These are phyloP conservation scores for Elsinoe necatrix DNA, from an alignment of 2,329 filamentous ascomycete species.

Conservation along the genomic window DNA sequence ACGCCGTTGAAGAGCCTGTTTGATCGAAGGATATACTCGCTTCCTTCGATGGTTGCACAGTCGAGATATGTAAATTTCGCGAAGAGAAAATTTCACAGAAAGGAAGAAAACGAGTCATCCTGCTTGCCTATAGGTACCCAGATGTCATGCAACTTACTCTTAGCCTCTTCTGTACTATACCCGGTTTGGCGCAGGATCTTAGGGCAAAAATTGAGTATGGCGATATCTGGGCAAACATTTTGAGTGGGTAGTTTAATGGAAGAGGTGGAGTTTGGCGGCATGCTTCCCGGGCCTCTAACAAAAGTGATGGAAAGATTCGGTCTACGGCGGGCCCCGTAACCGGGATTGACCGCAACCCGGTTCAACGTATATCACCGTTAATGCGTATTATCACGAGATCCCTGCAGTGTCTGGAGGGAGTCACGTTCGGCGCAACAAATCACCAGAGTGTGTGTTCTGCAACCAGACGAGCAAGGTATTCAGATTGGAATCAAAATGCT, in stretches of 20 bases:
- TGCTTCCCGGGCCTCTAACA: background rate
- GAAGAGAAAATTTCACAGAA: background rate
- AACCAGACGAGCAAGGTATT: too few relatives aligned
- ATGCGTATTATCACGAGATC: background rate
- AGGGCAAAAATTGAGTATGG: constrained; percentile 7
- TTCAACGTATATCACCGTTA: background rate
- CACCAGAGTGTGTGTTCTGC: too few relatives aligned
- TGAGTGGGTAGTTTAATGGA: background rate
- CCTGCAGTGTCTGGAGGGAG: background rate
- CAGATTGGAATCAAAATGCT: too few relatives aligned
- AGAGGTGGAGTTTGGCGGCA: background rate
- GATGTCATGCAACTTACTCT: constrained; percentile 1
- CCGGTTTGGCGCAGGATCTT: background rate
- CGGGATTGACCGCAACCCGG: background rate
- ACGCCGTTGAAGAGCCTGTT: background rate
- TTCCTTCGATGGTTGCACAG: background rate
- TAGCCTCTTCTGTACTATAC: background rate
- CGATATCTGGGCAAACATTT: constrained; percentile 1
- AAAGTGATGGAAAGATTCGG: background rate
- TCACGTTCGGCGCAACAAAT: too few relatives aligned
- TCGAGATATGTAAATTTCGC: background rate
- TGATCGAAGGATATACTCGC: background rate
- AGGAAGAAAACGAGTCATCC: background rate
- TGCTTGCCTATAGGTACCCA: background rate
- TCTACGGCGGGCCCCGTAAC: background rate